phyloP scores from a whole-genome alignment of 805 yeast species.

The Lipomyces yamadae region DNA sequence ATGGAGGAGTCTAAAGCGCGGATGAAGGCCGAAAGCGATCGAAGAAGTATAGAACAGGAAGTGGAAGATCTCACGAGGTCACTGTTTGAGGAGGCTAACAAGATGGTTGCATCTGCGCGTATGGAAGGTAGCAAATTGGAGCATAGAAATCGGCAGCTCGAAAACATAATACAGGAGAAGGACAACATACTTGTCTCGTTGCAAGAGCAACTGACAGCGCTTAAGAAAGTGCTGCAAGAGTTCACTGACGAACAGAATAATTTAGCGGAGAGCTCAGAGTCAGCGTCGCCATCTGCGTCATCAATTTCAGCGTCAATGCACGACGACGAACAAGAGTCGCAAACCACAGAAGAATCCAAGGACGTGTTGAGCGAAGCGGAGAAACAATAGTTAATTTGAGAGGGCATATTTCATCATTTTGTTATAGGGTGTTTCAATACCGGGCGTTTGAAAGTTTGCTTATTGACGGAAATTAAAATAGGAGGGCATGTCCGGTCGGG shows the following conservation, averaged over 20 bases:
- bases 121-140: constrained; percentile 64
- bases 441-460: constrained; percentile 9
- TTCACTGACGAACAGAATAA: constrained; percentile 27
- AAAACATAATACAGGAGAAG: constrained; percentile 54
- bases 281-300: neutral
- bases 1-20: constrained; percentile 46
- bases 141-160: constrained; percentile 46
- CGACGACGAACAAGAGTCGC: constrained; percentile 6
- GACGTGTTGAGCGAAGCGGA: neutral
- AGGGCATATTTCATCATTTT: neutral
- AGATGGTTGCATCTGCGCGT: constrained; percentile 79
- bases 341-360: constrained; percentile 9
- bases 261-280: constrained; percentile 11
- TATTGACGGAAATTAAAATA: neutral
- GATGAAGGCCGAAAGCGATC: constrained; percentile 60
- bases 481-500: constrained; percentile 1
- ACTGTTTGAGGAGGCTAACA: constrained; percentile 80
- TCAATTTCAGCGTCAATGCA: neutral
- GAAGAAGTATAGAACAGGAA: constrained; percentile 65
- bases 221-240: constrained; percentile 54
- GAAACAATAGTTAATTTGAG: neutral
- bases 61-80: constrained; percentile 80
- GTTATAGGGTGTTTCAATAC: neutral
- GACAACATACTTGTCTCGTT: constrained; percentile 65
- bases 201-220: constrained; percentile 64